Conservation (phyloP, 768 basidiomycete species). For the Boletus eberwhitei region DNA sequence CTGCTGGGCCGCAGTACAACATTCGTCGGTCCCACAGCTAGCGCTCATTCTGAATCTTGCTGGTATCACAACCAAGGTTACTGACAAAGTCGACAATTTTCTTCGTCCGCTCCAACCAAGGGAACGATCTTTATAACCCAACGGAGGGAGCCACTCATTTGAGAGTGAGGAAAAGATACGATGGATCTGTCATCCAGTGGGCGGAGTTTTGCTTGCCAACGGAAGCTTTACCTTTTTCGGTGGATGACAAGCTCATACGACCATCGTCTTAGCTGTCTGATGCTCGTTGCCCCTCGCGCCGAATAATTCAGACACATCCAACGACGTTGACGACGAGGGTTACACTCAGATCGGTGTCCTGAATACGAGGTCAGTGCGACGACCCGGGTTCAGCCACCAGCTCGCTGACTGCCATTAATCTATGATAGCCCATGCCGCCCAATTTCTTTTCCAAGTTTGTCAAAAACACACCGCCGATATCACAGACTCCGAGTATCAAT, state of each 20-base stretch:
- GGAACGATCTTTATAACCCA: background rate
- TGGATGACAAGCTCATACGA: background rate
- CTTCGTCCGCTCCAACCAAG: background rate
- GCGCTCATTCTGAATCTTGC: background rate
- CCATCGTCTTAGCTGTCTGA: background rate
- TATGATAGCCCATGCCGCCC: slow-evolving; percentile 20
- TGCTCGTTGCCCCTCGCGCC: background rate
- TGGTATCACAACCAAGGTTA: background rate
- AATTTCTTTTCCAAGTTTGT: slow-evolving; percentile 33
- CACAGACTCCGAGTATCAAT: slow-evolving; percentile 3
- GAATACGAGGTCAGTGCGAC: slow-evolving; percentile 4
- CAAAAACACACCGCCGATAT: slow-evolving; percentile 14
- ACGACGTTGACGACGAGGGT: background rate
- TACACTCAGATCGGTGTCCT: background rate
- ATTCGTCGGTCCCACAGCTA: slow-evolving; percentile 2
- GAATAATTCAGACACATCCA: background rate
- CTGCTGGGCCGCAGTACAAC: background rate
- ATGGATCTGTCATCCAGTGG: background rate
- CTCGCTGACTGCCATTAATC: background rate
- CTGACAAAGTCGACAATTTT: no score
- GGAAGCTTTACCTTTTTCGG: background rate
- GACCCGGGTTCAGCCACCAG: no score
- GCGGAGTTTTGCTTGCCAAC: background rate
- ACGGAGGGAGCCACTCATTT: no score
- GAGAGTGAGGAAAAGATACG: background rate